Conservation (phyloP, 805 yeast species). For the Ogataea thermomethanolica region DNA sequence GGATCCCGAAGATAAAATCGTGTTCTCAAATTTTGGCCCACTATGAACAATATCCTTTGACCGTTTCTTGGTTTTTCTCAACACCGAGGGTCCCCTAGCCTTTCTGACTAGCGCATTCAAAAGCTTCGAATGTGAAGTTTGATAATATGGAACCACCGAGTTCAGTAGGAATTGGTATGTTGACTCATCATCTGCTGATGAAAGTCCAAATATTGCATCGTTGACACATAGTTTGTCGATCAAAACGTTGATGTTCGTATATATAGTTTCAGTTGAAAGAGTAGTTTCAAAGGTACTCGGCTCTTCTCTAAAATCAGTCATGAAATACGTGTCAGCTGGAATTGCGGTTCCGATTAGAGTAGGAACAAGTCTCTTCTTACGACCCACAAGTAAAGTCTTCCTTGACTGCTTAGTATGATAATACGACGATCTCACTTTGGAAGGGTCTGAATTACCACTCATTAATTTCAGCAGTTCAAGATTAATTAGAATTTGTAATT, state of each 20-base stretch:
- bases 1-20: conserved; percentile 1
- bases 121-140: conserved; percentile 23
- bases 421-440: too few species aligned
- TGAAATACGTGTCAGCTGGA: conserved; percentile 23
- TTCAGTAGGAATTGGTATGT: conserved; percentile 27
- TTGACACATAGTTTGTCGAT: conserved; percentile 33
- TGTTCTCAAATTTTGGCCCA: conserved; percentile 1
- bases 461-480: conserved; percentile 27
- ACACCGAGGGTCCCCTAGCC: conserved; percentile 29
- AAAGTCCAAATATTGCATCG: conserved; percentile 31
- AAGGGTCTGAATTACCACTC: background rate
- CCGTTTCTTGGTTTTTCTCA: conserved; percentile 10
- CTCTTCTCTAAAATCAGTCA: conserved; percentile 24
- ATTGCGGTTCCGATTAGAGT: conserved; percentile 32
- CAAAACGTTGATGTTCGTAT: conserved; percentile 16
- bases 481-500: conserved; percentile 28
- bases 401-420: too few species aligned
- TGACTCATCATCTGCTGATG: conserved; percentile 26
- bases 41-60: background rate
- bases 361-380: conserved; percentile 32
- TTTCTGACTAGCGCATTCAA: conserved; percentile 28
- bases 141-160: conserved; percentile 31
- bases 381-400: conserved; percentile 22
- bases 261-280: background rate
- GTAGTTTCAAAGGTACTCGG: too few species aligned